A percentile compares a stretch with the other conserved stretches of the same genome.
Evolutionary conservation across 2,329 filamentous ascomycete genomes (phyloP).

Genomic region (Hymenoscyphus repandus): DNA sequence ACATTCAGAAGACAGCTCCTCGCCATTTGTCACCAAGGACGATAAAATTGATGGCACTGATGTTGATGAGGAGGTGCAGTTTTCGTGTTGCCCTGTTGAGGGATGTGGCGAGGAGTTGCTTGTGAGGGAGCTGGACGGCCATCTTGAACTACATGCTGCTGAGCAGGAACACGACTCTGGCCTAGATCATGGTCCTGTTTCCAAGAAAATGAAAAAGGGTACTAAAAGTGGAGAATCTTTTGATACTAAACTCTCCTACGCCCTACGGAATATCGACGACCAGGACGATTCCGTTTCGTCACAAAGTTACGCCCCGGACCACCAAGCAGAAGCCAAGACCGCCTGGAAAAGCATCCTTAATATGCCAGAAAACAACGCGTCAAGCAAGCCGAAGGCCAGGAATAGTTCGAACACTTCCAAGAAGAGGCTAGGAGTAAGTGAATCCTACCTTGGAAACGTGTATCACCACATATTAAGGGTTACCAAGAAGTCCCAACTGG

Average conservation of each 20-base stretch:
- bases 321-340: constrained; percentile 21
- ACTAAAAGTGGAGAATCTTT: constrained; percentile 16
- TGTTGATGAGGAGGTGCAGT: constrained; percentile 32
- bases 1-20: constrained; percentile 29
- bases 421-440: constrained; percentile 32
- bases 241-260: constrained; percentile 23
- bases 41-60: constrained; percentile 20
- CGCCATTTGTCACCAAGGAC: constrained; percentile 28
- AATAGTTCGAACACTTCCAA: constrained; percentile 5
- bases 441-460: not conserved
- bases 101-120: constrained; percentile 56
- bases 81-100: constrained; percentile 48
- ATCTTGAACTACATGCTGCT: constrained; percentile 50
- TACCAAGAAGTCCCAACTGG: constrained; percentile 52
- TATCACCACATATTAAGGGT: constrained; percentile 17
- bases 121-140: constrained; percentile 47
- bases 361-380: constrained; percentile 22
- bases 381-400: constrained; percentile 3
- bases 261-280: constrained; percentile 22
- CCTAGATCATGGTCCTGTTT: constrained; percentile 9
- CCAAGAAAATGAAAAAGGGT: constrained; percentile 15
- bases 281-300: constrained; percentile 3
- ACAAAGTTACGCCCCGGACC: constrained; percentile 9
- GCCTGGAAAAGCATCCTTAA: constrained; percentile 31
- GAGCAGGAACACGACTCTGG: constrained; percentile 19